phyloP scores from a whole-genome alignment of 108 stramenopile species.

The Pseudonitzschia multistriata region DNA sequence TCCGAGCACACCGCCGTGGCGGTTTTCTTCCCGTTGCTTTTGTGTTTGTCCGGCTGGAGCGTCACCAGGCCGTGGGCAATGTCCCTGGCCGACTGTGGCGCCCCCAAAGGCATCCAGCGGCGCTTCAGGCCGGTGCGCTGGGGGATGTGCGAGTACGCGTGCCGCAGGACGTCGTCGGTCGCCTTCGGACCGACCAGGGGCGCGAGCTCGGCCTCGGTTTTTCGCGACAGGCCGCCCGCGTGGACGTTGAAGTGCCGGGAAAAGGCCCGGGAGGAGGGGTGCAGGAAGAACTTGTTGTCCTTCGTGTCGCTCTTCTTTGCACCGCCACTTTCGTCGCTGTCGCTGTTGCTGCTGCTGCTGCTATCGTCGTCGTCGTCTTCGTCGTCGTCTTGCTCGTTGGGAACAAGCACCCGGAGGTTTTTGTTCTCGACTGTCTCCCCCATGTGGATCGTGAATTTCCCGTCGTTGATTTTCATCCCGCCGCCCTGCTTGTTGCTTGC shows the following conservation, averaged over 20 bases:
- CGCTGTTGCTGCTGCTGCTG: not conserved
- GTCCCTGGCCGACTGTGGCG: not conserved
- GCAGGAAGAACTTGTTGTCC: slow-evolving; percentile 13
- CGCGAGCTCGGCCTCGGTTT: slow-evolving; percentile 34
- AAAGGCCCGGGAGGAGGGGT: slow-evolving; percentile 34
- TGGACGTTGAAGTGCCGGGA: slow-evolving; percentile 34
- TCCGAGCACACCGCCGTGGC: not conserved
- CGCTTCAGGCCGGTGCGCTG: slow-evolving; percentile 76
- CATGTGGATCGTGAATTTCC: slow-evolving; percentile 38
- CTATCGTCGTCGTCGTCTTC: slow-evolving; percentile 14
- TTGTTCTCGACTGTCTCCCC: slow-evolving; percentile 46
- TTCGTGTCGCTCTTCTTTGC: slow-evolving; percentile 16
- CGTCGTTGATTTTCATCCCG: slow-evolving; percentile 24
- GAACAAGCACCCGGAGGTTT: slow-evolving; percentile 54
- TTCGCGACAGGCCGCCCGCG: slow-evolving; percentile 18
- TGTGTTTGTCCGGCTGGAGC: not conserved
- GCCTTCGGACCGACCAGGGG: slow-evolving; percentile 41
- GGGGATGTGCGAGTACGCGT: slow-evolving; percentile 63
- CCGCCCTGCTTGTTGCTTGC: not conserved
- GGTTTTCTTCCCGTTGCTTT: too few relatives aligned
- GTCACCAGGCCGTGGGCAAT: not conserved
- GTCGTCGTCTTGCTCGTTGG: slow-evolving; percentile 2
- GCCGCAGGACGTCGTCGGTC: slow-evolving; percentile 40
- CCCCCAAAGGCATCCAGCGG: slow-evolving; percentile 63
- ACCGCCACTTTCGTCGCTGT: slow-evolving; percentile 11